Evolutionary conservation across 495 filamentous ascomycete genomes (phyloP).

Genomic region (Xylaria venustula): DNA sequence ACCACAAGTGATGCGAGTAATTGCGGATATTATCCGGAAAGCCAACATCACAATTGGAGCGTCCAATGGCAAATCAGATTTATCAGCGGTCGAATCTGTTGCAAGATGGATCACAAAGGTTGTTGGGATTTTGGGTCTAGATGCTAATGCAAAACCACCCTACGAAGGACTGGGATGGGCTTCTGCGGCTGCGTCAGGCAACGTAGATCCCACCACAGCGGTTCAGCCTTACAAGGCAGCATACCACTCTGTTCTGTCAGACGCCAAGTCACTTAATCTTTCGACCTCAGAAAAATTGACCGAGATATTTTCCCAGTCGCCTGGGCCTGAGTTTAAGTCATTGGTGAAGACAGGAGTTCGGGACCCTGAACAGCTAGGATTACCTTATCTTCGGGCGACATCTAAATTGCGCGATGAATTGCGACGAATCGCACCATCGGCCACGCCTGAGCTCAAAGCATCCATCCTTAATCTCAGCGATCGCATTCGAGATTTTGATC

Average conservation of each 20-base stretch:
- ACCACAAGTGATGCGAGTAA: constrained; percentile 66
- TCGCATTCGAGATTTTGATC: constrained; percentile 71
- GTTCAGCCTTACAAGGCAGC: constrained; percentile 46
- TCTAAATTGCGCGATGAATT: constrained; percentile 68
- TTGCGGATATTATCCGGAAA: constrained; percentile 71
- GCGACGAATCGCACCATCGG: constrained; percentile 55
- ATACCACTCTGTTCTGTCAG: constrained; percentile 36
- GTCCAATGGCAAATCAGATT: constrained; percentile 46
- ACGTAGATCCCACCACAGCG: constrained; percentile 40
- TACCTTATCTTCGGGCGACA: constrained; percentile 64
- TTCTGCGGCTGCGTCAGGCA: constrained; percentile 58
- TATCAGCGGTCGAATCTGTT: constrained; percentile 56
- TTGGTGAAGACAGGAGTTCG: constrained; percentile 37
- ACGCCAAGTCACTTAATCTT: constrained; percentile 31
- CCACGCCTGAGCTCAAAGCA: constrained; percentile 55
- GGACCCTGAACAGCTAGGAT: constrained; percentile 51
- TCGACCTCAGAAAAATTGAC: constrained; percentile 34
- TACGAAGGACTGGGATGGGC: constrained; percentile 77
- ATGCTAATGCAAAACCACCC: constrained; percentile 58
- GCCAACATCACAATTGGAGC: constrained; percentile 69
- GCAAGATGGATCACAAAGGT: constrained; percentile 83
- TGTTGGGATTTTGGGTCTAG: constrained; percentile 81
- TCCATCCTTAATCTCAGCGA: constrained; percentile 70
- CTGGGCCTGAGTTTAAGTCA: constrained; percentile 41
- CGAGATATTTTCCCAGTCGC: constrained; percentile 34